A percentile compares a stretch with the other conserved stretches of the same genome.
phyloP scores from a whole-genome alignment of 2,329 filamentous ascomycete species.

The Colletotrichum phormii region DNA sequence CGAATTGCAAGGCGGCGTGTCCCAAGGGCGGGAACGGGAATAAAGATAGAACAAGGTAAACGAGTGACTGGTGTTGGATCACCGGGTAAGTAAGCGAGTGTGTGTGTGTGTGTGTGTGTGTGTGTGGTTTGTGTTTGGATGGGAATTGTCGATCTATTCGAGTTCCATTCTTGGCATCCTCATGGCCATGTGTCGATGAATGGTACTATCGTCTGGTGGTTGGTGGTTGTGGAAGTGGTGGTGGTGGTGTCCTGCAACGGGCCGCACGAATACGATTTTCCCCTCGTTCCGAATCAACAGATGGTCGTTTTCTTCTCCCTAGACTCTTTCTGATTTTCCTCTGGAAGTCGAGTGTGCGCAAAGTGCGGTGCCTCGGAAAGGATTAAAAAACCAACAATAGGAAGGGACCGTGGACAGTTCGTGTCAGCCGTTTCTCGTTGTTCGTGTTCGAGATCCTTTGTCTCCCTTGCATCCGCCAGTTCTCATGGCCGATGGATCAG shows the following conservation, averaged over 20 bases:
- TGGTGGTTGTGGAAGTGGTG: background rate
- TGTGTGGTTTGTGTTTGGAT: conserved; percentile 8
- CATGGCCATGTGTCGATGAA: conserved; percentile 17
- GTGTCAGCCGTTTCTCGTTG: conserved; percentile 33
- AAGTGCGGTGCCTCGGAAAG: background rate
- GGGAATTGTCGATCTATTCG: conserved; percentile 32
- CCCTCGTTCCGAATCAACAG: conserved; percentile 6
- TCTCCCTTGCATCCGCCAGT: conserved; percentile 37
- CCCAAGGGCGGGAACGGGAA: conserved; percentile 26
- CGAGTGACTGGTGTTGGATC: conserved; percentile 23
- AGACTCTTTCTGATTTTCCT: background rate
- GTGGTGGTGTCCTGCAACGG: conserved; percentile 29
- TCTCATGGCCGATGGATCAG: conserved; percentile 36
- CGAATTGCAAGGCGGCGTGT: conserved; percentile 23
- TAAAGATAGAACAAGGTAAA: conserved; percentile 25
- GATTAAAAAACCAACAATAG: background rate
- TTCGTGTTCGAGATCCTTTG: conserved; percentile 29
- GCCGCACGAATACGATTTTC: conserved; percentile 12
- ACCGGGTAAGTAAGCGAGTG: conserved; percentile 20
- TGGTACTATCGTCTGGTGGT: conserved; percentile 25
- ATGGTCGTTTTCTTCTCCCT: background rate
- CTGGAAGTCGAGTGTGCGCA: background rate
- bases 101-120: conserved; percentile 21
- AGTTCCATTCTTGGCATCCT: conserved; percentile 36
- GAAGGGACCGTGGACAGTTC: background rate